phyloP scores from a whole-genome alignment of 176 grass and related monocot genomes.

The Puccinellia tenuiflora region DNA sequence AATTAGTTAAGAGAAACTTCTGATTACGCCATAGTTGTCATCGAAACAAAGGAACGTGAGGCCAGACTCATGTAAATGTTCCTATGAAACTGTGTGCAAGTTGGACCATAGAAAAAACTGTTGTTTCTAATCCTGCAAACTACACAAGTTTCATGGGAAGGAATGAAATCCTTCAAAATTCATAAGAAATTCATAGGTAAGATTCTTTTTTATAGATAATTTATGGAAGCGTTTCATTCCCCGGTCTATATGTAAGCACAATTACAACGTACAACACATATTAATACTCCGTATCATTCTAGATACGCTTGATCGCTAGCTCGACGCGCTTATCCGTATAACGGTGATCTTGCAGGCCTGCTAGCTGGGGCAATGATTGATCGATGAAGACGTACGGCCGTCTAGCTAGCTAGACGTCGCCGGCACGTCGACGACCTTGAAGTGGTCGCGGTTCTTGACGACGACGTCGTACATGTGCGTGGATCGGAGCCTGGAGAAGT shows the following conservation, averaged over 20 bases:
- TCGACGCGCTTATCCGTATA: not conserved
- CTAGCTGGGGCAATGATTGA: not conserved
- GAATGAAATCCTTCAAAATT: not conserved
- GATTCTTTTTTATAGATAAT: not conserved
- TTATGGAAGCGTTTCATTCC: not conserved
- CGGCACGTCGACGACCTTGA: slow-evolving; percentile 62
- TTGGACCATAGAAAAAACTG: not conserved
- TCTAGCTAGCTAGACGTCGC: not conserved
- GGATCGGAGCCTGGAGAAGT: slow-evolving; percentile 71
- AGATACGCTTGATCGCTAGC: not conserved
- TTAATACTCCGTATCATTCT: not conserved
- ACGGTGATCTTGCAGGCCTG: not conserved
- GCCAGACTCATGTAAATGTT: not conserved
- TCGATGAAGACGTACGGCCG: not conserved
- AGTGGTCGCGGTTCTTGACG: slow-evolving; percentile 80
- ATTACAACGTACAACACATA: not conserved
- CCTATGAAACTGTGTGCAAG: not conserved
- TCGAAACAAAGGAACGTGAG: too few species aligned
- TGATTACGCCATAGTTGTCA: too few species aligned
- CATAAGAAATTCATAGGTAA: not conserved
- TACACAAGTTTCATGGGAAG: not conserved
- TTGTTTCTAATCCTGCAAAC: not conserved
- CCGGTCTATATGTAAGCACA: not conserved
- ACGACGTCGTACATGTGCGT: slow-evolving; percentile 92
- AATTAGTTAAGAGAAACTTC: too few species aligned